A percentile compares a stretch with the other conserved stretches of the same genome.
phyloP scores from a whole-genome alignment of 2,329 filamentous ascomycete species.

The Pyrenochaeta sp. region DNA sequence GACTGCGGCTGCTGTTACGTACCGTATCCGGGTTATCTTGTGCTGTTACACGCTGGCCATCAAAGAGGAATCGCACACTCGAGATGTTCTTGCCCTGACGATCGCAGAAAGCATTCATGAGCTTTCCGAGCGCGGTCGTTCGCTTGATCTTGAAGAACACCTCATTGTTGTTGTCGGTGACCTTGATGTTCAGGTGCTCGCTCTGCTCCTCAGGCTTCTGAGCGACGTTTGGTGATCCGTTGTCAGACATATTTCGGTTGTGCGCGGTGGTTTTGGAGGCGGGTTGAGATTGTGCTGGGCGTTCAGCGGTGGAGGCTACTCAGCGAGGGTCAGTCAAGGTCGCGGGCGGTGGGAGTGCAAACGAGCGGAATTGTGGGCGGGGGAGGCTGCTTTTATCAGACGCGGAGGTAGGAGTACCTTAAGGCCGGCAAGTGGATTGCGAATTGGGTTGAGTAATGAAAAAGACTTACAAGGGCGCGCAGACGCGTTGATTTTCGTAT shows the following conservation, averaged over 20 bases:
- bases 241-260: constrained; percentile 52
- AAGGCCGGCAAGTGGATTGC: constrained; percentile 18
- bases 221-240: constrained; percentile 50
- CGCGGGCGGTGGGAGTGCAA: constrained; percentile 25
- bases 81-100: constrained; percentile 86
- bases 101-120: constrained; percentile 98
- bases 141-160: constrained; percentile 99
- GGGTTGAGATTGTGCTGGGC: constrained; percentile 4
- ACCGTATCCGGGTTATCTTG: constrained; percentile 92
- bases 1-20: constrained; percentile 55
- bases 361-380: constrained; percentile 32
- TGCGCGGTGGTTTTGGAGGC: constrained; percentile 3
- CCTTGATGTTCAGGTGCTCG: constrained; percentile 98
- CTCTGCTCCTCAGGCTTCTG: constrained; percentile 59
- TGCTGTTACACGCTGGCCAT: constrained; percentile 89
- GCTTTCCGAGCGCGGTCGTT: constrained; percentile 92
- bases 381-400: constrained; percentile 31
- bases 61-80: constrained; percentile 93
- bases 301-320: constrained; percentile 8
- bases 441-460: constrained; percentile 20
- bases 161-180: constrained; percentile 99
- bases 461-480: constrained; percentile 11
- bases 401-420: constrained; percentile 27
- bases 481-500: constrained; percentile 26
- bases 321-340: constrained; percentile 24